A percentile compares a stretch with the other conserved stretches of the same genome.
phyloP scores from a whole-genome alignment of 2,329 filamentous ascomycete genomes.

The Diaporthe eres region DNA sequence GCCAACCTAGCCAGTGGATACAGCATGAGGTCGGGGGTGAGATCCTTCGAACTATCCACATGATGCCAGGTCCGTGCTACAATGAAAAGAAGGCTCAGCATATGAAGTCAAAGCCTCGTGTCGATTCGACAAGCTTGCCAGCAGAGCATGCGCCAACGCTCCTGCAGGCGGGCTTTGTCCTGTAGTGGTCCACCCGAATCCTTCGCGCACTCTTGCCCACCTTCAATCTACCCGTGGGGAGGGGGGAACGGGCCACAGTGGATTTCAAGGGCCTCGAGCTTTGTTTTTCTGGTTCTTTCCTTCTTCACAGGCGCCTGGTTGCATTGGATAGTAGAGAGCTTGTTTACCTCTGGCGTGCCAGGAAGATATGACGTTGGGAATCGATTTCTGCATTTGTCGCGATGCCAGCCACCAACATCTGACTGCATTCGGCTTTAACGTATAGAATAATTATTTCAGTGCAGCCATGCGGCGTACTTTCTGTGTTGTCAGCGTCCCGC shows the following conservation, averaged over 20 bases:
- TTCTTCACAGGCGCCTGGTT: background rate
- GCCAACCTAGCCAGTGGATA: background rate
- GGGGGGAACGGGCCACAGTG: constrained; percentile 5
- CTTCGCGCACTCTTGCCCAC: constrained; percentile 30
- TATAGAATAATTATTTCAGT: constrained; percentile 30
- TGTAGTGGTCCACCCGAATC: constrained; percentile 30
- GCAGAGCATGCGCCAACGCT: constrained; percentile 17
- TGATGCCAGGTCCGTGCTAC: constrained; percentile 22
- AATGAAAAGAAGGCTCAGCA: background rate
- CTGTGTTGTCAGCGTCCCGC: constrained; percentile 22
- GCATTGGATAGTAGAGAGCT: background rate
- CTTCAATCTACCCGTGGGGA: constrained; percentile 3
- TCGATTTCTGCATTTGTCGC: constrained; percentile 29
- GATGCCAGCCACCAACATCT: constrained; percentile 15
- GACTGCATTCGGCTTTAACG: constrained; percentile 27
- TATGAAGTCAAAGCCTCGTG: background rate
- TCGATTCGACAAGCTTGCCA: constrained; percentile 19
- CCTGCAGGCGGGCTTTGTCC: constrained; percentile 29
- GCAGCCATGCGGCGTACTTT: constrained; percentile 1
- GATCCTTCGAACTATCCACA: constrained; percentile 27
- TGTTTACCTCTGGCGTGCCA: background rate
- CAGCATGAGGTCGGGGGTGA: background rate
- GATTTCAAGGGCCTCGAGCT: background rate
- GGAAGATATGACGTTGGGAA: background rate
- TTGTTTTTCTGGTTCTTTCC: background rate